Conservation (phyloP, 2,329 filamentous ascomycete genomes). For the Nannizziopsis barbatae region DNA sequence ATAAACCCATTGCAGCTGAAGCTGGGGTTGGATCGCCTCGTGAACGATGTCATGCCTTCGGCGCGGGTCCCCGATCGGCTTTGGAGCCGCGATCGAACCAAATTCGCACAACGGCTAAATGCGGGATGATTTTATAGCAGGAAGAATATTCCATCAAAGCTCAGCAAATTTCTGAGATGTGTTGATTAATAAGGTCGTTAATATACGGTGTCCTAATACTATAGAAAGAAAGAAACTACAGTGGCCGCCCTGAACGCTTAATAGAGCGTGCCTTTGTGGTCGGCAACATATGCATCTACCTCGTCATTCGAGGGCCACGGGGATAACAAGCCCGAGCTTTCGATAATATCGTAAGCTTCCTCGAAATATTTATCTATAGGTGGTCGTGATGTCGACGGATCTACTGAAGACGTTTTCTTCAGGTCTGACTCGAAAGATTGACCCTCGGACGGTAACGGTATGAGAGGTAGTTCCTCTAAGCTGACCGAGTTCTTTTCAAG, state of each 20-base stretch:
- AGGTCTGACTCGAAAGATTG: background rate
- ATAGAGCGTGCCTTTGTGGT: slow-evolving; percentile 2
- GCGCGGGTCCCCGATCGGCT: slow-evolving; percentile 7
- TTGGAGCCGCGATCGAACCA: background rate
- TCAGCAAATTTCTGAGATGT: background rate
- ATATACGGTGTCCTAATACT: background rate
- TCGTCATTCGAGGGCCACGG: slow-evolving; percentile 35
- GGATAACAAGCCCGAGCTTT: slow-evolving; percentile 17
- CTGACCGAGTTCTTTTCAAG: slow-evolving; percentile 27
- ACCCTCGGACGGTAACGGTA: background rate
- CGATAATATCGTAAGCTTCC: slow-evolving; percentile 31
- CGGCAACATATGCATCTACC: slow-evolving; percentile 26
- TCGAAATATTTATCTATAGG: slow-evolving; percentile 17
- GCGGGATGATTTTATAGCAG: background rate
- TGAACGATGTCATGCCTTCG: slow-evolving; percentile 1
- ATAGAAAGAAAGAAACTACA: slow-evolving; percentile 8
- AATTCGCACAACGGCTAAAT: background rate
- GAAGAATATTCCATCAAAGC: background rate
- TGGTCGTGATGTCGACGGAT: background rate
- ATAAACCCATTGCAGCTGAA: no score
- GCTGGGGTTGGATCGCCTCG: background rate
- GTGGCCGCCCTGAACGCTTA: no score
- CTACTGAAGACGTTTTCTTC: background rate
- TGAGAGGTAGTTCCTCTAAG: background rate
- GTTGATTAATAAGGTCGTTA: no score